Conservation (phyloP, 1,284 basidiomycete genomes). For the Papiliotrema laurentii region DNA sequence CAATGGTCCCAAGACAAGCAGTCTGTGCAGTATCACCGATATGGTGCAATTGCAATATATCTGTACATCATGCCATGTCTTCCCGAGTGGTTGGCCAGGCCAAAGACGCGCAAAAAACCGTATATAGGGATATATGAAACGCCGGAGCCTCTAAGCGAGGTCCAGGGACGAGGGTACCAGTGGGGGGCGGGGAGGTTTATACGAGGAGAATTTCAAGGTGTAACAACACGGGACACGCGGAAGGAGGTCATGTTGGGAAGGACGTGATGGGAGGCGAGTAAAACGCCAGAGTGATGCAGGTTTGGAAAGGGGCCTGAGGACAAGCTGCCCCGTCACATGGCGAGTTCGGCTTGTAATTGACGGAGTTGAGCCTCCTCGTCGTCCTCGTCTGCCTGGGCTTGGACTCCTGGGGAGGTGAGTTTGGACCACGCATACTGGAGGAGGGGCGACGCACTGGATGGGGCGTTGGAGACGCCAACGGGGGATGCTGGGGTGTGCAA, state of each 20-base stretch:
- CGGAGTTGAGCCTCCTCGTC: conserved; percentile 91
- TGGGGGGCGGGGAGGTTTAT: neutral
- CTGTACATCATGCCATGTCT: neutral
- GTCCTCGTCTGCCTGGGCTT: conserved; percentile 58
- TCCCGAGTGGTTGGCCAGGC: neutral
- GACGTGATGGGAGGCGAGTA: neutral
- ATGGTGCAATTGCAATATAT: neutral
- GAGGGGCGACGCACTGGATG: conserved; percentile 53
- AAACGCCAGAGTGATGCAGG: neutral
- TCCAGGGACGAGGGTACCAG: no score
- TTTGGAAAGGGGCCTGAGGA: no score
- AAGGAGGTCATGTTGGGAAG: neutral
- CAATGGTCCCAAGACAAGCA: no score
- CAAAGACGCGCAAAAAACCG: neutral
- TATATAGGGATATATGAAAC: no score
- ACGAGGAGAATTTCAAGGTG: neutral
- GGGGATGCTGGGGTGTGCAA: conserved; percentile 72
- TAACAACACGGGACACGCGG: neutral
- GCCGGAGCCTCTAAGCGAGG: no score
- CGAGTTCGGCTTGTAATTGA: conserved; percentile 84
- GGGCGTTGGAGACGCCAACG: conserved; percentile 49
- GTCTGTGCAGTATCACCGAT: neutral
- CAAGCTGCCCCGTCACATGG: conserved; percentile 60
- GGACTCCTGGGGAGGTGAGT: conserved; percentile 9
- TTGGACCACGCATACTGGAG: neutral